phyloP scores from a whole-genome alignment of 768 basidiomycete species.

The Boletus insuetus region DNA sequence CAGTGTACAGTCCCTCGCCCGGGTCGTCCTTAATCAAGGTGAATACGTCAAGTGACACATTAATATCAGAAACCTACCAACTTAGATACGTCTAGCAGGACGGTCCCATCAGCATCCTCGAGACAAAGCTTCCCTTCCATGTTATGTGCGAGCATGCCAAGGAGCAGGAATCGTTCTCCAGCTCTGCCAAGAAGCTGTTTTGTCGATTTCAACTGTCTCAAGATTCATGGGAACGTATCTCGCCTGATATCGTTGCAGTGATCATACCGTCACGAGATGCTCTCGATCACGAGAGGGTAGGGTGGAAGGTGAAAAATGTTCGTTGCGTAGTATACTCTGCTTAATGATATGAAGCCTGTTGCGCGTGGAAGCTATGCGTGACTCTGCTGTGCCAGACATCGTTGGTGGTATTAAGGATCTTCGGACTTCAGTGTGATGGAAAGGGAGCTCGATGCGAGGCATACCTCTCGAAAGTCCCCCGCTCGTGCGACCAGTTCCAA shows the following conservation, averaged over 20 bases:
- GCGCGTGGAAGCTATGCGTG: conserved; percentile 73
- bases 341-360: conserved; percentile 89
- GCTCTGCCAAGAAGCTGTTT: conserved; percentile 93
- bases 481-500: conserved; percentile 86
- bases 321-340: conserved; percentile 91
- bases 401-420: conserved; percentile 54
- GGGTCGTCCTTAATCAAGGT: conserved; percentile 64
- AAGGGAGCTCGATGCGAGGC: conserved; percentile 13
- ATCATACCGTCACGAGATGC: conserved; percentile 79
- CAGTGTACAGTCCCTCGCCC: conserved; percentile 93
- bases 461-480: conserved; percentile 87
- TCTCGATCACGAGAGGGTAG: conserved; percentile 85
- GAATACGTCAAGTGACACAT: conserved; percentile 7
- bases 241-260: conserved; percentile 9
- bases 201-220: conserved; percentile 79
- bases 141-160: conserved; percentile 88
- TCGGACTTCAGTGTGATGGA: conserved; percentile 11
- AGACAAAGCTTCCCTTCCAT: conserved; percentile 90
- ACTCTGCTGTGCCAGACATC: conserved; percentile 81
- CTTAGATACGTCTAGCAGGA: conserved; percentile 84
- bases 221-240: conserved; percentile 17
- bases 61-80: conserved; percentile 46
- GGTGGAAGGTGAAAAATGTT: conserved; percentile 96
- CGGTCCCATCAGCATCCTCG: conserved; percentile 90
- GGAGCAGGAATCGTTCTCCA: conserved; percentile 85